These are phyloP conservation scores for Pleurotus salmoneostramineus DNA, from an alignment of 768 basidiomycete genomes.

Conservation along the genomic window DNA sequence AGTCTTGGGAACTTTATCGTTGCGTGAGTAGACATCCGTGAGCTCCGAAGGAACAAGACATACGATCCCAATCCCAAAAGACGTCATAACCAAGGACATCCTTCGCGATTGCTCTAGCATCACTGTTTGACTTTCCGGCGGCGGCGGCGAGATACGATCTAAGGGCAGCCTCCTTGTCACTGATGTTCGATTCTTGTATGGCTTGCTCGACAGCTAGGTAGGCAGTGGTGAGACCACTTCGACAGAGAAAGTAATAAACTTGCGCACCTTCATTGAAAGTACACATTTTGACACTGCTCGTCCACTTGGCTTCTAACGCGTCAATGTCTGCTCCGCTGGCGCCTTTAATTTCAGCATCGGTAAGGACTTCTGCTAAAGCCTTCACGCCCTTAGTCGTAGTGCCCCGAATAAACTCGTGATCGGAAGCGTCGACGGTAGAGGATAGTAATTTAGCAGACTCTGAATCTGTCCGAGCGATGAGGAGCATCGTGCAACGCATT, in stretches of 20 bases:
- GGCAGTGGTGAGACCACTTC: conserved; percentile 1
- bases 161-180: conserved; percentile 50
- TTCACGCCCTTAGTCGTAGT: conserved; percentile 44
- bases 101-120: conserved; percentile 68
- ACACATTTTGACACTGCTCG: conserved; percentile 57
- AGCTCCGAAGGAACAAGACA: conserved; percentile 20
- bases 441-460: conserved; percentile 84
- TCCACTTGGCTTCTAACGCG: conserved; percentile 74
- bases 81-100: conserved; percentile 68
- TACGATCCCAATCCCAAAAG: conserved; percentile 90
- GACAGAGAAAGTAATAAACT: background rate
- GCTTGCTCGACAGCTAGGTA: conserved; percentile 54
- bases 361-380: conserved; percentile 66
- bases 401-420: conserved; percentile 77
- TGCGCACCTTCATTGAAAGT: conserved; percentile 81
- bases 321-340: conserved; percentile 68
- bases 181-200: conserved; percentile 43
- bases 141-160: conserved; percentile 56
- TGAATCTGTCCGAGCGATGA: conserved; percentile 91
- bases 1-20: conserved; percentile 68
- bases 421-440: conserved; percentile 75
- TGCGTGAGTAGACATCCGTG: background rate
- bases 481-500: conserved; percentile 80
- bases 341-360: conserved; percentile 62
- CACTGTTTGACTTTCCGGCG: conserved; percentile 64